Percentiles rank a stretch among this genome's conserved stretches.
phyloP scores from a whole-genome alignment of 768 basidiomycete genomes.

The Erythrobasidium yunnanense region DNA sequence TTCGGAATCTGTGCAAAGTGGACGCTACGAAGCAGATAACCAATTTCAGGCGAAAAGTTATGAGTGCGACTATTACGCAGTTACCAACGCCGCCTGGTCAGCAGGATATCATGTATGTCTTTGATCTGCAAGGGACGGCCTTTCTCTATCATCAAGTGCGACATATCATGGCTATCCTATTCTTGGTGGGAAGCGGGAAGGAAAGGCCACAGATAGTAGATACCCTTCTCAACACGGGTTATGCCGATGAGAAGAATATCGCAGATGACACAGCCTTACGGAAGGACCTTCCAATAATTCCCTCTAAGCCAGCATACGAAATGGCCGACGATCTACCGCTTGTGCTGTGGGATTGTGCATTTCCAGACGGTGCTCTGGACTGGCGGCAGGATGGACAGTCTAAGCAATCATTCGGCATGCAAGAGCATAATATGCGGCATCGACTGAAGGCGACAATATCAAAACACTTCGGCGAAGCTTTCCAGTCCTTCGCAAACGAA shows the following conservation, averaged over 20 bases:
- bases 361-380: slow-evolving; percentile 53
- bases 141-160: slow-evolving; percentile 94
- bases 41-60: slow-evolving; percentile 59
- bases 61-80: slow-evolving; percentile 54
- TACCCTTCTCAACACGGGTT: slow-evolving; percentile 60
- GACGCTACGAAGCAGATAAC: slow-evolving; percentile 85
- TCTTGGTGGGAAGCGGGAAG: slow-evolving; percentile 71
- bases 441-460: slow-evolving; percentile 50
- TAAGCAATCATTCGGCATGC: too few species aligned
- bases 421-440: slow-evolving; percentile 52
- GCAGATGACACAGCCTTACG: neutral
- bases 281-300: slow-evolving; percentile 12
- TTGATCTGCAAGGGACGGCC: slow-evolving; percentile 75
- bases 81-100: neutral
- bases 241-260: slow-evolving; percentile 39
- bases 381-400: slow-evolving; percentile 63
- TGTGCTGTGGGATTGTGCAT: slow-evolving; percentile 81
- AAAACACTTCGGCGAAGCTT: slow-evolving; percentile 43
- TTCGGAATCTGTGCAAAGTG: slow-evolving; percentile 86
- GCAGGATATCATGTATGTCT: slow-evolving; percentile 48
- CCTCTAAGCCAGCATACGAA: slow-evolving; percentile 68
- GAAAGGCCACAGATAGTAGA: slow-evolving; percentile 62
- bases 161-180: slow-evolving; percentile 82
- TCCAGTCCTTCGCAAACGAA: too few species aligned
- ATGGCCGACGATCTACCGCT: slow-evolving; percentile 89